Evolutionary conservation across 257 asterid species (phyloP).

Genomic region (Salvia splendens): DNA sequence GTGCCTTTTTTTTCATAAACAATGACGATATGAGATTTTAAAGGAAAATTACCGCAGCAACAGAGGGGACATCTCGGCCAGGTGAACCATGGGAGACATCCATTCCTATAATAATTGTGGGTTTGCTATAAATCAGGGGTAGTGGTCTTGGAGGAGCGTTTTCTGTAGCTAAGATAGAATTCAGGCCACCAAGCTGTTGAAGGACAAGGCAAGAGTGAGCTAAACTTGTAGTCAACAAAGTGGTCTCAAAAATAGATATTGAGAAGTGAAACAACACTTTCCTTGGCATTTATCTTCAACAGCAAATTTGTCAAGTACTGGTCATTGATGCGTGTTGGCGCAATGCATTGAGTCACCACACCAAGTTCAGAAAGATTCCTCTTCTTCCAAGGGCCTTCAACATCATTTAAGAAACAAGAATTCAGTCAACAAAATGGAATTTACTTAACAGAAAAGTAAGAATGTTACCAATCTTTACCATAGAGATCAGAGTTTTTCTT

Average conservation of each 20-base stretch:
- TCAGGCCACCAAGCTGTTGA: conserved; percentile 70
- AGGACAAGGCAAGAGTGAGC: conserved; percentile 8
- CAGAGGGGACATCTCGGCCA: conserved; percentile 72
- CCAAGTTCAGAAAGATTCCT: conserved; percentile 57
- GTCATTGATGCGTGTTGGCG: conserved; percentile 62
- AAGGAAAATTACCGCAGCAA: conserved; percentile 58
- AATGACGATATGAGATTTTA: not conserved
- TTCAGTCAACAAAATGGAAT: not conserved
- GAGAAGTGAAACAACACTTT: conserved; percentile 16
- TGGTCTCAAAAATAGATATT: not conserved
- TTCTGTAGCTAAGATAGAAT: conserved; percentile 56
- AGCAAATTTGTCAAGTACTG: conserved; percentile 72
- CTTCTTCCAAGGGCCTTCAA: conserved; percentile 81
- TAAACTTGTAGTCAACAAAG: not conserved
- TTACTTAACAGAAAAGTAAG: not conserved
- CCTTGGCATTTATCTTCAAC: conserved; percentile 73
- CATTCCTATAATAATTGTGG: conserved; percentile 79
- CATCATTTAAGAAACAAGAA: conserved; percentile 15
- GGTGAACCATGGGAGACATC: conserved; percentile 88
- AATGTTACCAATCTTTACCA: conserved; percentile 39
- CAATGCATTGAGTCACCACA: conserved; percentile 65
- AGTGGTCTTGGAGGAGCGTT: conserved; percentile 37
- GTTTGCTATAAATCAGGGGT: conserved; percentile 47
- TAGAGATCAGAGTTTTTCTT: conserved; percentile 66
- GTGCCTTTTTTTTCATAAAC: not conserved